Percentiles rank a stretch among this genome's conserved stretches.
phyloP scores from a whole-genome alignment of 257 asterid species.

The Thymus mandschuricus region DNA sequence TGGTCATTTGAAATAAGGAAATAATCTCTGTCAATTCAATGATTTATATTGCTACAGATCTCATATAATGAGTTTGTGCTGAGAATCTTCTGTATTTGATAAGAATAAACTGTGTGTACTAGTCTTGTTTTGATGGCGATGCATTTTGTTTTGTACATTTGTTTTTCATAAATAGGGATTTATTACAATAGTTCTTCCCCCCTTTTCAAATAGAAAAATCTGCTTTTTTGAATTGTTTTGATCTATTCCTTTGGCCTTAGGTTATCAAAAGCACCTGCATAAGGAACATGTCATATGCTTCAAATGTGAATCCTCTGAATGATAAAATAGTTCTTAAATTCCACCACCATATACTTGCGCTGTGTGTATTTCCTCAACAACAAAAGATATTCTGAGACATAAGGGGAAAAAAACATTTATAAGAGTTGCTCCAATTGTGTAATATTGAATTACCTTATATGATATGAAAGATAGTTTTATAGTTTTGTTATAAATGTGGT shows the following conservation, averaged over 20 bases:
- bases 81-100: not conserved
- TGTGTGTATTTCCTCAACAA: not conserved
- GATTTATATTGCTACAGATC: not conserved
- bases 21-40: not conserved
- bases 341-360: not conserved
- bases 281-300: not conserved
- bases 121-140: slow-evolving; percentile 4
- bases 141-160: not conserved
- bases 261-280: not conserved
- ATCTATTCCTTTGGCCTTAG: not conserved
- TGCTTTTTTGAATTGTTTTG: not conserved
- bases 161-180: not conserved
- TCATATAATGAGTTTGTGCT: not conserved
- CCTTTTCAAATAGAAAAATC: not conserved
- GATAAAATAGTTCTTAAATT: not conserved
- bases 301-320: not conserved
- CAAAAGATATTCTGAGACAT: not conserved
- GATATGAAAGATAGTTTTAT: not conserved
- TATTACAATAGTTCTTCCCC: not conserved
- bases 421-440: slow-evolving; percentile 6
- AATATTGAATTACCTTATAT: not conserved
- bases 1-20: not conserved
- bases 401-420: not conserved
- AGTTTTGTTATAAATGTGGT: not conserved
- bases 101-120: not conserved